phyloP scores from a whole-genome alignment of 192 early-diverging fungal species.

The Coemansia sp. region DNA sequence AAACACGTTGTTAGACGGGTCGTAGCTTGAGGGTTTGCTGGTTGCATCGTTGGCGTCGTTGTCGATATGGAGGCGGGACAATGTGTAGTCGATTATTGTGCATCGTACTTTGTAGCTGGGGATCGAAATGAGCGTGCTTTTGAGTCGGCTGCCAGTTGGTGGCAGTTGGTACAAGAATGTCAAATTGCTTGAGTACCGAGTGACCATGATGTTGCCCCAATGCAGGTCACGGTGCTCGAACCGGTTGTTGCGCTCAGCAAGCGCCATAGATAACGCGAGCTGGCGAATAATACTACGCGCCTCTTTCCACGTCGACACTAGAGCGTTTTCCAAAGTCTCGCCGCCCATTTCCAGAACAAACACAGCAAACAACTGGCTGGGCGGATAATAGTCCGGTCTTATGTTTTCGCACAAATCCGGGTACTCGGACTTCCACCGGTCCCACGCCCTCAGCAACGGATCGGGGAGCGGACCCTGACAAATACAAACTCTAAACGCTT shows the following conservation, averaged over 20 bases:
- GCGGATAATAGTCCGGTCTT: conserved; percentile 68
- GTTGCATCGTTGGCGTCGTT: conserved; percentile 31
- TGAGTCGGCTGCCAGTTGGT: conserved; percentile 28
- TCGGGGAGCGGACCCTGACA: conserved; percentile 68
- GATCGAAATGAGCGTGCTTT: conserved; percentile 53
- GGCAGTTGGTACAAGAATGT: conserved; percentile 53
- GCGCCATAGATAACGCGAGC: conserved; percentile 58
- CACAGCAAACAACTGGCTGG: conserved; percentile 71
- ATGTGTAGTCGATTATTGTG: conserved; percentile 73
- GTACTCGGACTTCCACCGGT: conserved; percentile 61
- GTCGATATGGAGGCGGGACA: conserved; percentile 61
- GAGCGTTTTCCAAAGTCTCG: conserved; percentile 60
- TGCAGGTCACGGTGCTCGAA: conserved; percentile 75
- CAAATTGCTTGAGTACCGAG: conserved; percentile 48
- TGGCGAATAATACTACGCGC: conserved; percentile 71
- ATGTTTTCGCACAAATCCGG: conserved; percentile 67
- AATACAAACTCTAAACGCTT: conserved; percentile 62
- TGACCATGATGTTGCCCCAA: conserved; percentile 73
- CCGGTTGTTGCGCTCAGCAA: conserved; percentile 56
- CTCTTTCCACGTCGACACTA: conserved; percentile 61
- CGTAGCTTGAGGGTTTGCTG: conserved; percentile 34
- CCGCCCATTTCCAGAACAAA: conserved; percentile 76
- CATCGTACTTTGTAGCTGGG: conserved; percentile 63
- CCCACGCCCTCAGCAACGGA: conserved; percentile 69
- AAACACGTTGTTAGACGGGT: conserved; percentile 52